Percentiles rank a stretch among this genome's conserved stretches.
Conservation (phyloP, 441 rosid genomes). For the Jatropha multifida region DNA sequence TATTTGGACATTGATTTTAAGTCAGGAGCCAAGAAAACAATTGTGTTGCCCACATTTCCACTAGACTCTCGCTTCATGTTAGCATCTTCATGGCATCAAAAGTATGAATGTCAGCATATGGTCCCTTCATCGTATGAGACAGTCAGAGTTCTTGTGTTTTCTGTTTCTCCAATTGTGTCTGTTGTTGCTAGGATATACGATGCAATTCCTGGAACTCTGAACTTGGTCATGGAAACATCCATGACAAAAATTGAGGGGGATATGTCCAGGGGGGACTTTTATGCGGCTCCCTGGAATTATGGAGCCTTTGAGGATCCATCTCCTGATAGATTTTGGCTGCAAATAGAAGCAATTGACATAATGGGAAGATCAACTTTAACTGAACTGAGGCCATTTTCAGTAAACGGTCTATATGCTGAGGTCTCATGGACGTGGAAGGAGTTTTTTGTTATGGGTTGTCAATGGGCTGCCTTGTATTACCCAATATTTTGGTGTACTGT, state of each 20-base stretch:
- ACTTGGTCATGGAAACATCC: constrained; percentile 64
- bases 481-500: constrained; percentile 64
- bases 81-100: constrained; percentile 50
- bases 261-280: constrained; percentile 62
- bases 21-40: constrained; percentile 53
- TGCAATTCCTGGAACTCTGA: constrained; percentile 51
- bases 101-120: constrained; percentile 69
- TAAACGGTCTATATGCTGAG: constrained; percentile 58
- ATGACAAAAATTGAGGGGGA: constrained; percentile 55
- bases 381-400: constrained; percentile 76
- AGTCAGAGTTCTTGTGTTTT: constrained; percentile 80
- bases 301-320: constrained; percentile 83
- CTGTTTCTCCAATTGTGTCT: constrained; percentile 54
- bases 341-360: constrained; percentile 66
- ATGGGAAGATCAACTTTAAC: constrained; percentile 55
- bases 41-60: constrained; percentile 85
- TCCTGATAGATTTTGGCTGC: constrained; percentile 85
- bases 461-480: constrained; percentile 73
- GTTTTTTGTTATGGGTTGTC: constrained; percentile 83
- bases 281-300: constrained; percentile 79
- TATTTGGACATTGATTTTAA: constrained; percentile 66
- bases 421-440: constrained; percentile 93
- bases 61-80: constrained; percentile 92
- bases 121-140: constrained; percentile 70
- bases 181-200: constrained; percentile 85